Percentiles rank a stretch among this genome's conserved stretches.
phyloP scores from a whole-genome alignment of 345 rosid genomes.

The Microthlaspi erraticum region DNA sequence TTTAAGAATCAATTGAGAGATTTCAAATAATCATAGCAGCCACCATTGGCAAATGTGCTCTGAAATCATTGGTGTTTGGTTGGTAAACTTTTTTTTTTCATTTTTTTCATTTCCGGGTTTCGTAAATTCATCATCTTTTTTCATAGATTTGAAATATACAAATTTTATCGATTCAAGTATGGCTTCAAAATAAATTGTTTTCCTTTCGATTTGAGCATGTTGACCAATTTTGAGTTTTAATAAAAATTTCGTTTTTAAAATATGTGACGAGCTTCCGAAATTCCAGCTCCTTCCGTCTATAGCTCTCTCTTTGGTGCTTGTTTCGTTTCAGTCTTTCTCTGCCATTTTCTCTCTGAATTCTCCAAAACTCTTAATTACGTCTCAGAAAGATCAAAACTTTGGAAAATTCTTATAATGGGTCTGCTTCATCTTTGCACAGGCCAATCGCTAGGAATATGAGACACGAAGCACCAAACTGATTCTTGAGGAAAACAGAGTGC shows the following conservation, averaged over 20 bases:
- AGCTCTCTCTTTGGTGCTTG: conserved; percentile 15
- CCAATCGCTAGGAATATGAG: background rate
- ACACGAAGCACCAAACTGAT: background rate
- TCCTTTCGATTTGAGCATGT: conserved; percentile 30
- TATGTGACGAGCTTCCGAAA: conserved; percentile 26
- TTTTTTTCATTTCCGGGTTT: background rate
- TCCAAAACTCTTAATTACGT: background rate
- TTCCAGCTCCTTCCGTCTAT: background rate
- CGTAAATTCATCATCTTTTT: conserved; percentile 26
- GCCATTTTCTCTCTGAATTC: background rate
- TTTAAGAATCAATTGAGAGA: conserved; percentile 16
- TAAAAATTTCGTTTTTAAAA: background rate
- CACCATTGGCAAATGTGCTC: conserved; percentile 29
- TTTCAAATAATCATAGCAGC: background rate
- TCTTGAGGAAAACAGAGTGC: conserved; percentile 14
- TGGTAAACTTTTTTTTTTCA: conserved; percentile 4
- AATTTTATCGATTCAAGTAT: background rate
- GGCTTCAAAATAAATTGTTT: background rate
- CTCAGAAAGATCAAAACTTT: conserved; percentile 23
- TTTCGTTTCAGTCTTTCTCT: conserved; percentile 27
- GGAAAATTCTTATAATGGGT: background rate
- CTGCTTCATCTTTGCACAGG: conserved; percentile 30
- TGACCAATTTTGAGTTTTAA: conserved; percentile 35
- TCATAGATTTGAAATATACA: conserved; percentile 8
- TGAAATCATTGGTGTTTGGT: conserved; percentile 23